Percentiles rank a stretch among this genome's conserved stretches.
Evolutionary conservation across 352 stramenopile species (phyloP).

Genomic region (Sclerospora graminicola): DNA sequence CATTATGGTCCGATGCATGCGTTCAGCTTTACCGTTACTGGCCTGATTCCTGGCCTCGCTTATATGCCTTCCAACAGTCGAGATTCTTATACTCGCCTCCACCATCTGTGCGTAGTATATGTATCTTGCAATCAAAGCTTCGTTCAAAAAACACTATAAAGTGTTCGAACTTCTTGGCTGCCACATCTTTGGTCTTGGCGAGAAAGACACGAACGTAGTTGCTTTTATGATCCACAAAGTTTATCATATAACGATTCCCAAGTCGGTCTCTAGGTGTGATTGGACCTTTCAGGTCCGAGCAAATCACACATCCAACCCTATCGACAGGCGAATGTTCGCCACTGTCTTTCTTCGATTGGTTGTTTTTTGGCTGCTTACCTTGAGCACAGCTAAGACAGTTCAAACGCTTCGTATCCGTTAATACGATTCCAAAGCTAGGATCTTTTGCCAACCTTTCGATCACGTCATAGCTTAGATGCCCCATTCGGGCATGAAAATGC

Average conservation of each 20-base stretch:
- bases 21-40: conserved; percentile 23
- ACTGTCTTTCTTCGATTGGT: conserved; percentile 1
- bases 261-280: conserved; percentile 3
- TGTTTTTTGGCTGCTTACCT: conserved; percentile 8
- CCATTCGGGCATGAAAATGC: conserved; percentile 1
- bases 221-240: conserved; percentile 1
- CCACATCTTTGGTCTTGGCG: conserved; percentile 4
- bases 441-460: conserved; percentile 1
- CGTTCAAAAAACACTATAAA: conserved; percentile 7
- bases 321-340: conserved; percentile 5
- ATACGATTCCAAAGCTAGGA: not conserved
- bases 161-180: conserved; percentile 1
- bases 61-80: conserved; percentile 12
- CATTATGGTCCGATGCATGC: conserved; percentile 6
- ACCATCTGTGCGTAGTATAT: conserved; percentile 3
- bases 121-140: not conserved
- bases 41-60: conserved; percentile 17
- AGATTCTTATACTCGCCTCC: conserved; percentile 16
- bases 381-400: conserved; percentile 8
- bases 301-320: conserved; percentile 10
- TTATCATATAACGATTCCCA: conserved; percentile 1
- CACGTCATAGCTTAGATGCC: conserved; percentile 2
- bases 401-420: not conserved
- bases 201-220: conserved; percentile 11
- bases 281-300: conserved; percentile 1